A percentile compares a stretch with the other conserved stretches of the same genome.
Conservation (phyloP, 495 filamentous ascomycete species). For the Terfezia claveryi region DNA sequence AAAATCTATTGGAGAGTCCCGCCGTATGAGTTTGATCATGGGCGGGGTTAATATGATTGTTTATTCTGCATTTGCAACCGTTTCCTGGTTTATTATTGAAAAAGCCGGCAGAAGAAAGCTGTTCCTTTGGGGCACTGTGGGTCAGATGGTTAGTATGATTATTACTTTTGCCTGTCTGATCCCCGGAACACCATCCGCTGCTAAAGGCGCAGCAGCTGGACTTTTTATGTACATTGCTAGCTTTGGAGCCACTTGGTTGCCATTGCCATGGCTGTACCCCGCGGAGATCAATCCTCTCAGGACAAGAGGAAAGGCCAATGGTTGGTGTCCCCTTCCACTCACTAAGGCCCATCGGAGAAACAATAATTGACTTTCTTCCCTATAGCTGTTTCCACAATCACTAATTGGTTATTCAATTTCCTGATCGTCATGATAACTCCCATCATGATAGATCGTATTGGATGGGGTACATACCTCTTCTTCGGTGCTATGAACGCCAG, state of each 20-base stretch:
- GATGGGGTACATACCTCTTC: constrained; percentile 62
- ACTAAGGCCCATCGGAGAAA: no score
- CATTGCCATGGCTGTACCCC: constrained; percentile 44
- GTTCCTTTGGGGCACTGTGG: constrained; percentile 45
- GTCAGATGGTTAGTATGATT: constrained; percentile 50
- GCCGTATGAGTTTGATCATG: constrained; percentile 43
- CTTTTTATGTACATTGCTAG: constrained; percentile 57
- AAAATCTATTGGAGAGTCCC: constrained; percentile 32
- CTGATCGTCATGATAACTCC: constrained; percentile 63
- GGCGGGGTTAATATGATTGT: constrained; percentile 65
- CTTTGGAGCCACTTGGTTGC: constrained; percentile 57
- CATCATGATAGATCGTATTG: constrained; percentile 42
- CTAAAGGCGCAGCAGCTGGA: constrained; percentile 53
- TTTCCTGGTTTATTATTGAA: constrained; percentile 67
- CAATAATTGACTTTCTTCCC: background rate
- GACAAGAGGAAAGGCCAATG: constrained; percentile 50
- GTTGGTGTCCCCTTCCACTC: background rate
- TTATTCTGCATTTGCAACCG: constrained; percentile 54
- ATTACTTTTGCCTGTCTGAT: constrained; percentile 54
- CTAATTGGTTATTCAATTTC: constrained; percentile 70
- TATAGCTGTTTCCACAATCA: constrained; percentile 43
- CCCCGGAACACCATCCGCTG: constrained; percentile 27
- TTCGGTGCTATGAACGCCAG: constrained; percentile 47
- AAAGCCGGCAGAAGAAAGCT: constrained; percentile 48
- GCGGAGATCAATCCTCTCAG: constrained; percentile 57